phyloP scores from a whole-genome alignment of 805 yeast genomes.

The Candida insectalens region DNA sequence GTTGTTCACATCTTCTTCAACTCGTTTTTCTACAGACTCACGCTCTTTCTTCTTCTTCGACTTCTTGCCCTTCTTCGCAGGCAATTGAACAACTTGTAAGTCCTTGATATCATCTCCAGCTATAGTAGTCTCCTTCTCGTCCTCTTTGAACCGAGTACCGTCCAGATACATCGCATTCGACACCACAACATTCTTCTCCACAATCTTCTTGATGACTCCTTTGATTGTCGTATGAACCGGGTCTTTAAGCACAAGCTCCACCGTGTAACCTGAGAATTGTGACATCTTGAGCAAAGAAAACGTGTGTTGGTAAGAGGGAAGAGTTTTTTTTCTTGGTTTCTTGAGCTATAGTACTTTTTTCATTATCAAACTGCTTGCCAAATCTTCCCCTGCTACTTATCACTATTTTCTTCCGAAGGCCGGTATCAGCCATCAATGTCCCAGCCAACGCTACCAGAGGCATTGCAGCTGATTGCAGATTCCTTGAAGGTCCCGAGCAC shows the following conservation, averaged over 20 bases:
- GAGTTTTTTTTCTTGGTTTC: constrained; percentile 1
- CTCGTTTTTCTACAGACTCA: constrained; percentile 4
- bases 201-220: constrained; percentile 18
- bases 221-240: constrained; percentile 17
- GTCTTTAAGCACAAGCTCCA: constrained; percentile 33
- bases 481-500: constrained; percentile 14
- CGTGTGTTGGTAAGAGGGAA: not conserved
- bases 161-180: constrained; percentile 24
- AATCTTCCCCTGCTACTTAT: not conserved
- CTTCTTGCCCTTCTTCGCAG: constrained; percentile 23
- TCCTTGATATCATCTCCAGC: constrained; percentile 37
- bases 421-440: no score
- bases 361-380: not conserved
- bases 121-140: constrained; percentile 12
- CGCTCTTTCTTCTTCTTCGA: constrained; percentile 7
- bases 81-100: constrained; percentile 47
- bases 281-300: constrained; percentile 14
- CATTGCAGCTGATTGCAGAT: constrained; percentile 4
- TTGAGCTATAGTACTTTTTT: not conserved
- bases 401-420: not conserved
- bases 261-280: constrained; percentile 37
- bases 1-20: not conserved
- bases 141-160: constrained; percentile 14
- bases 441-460: not conserved
- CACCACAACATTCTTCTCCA: constrained; percentile 15